A percentile compares a stretch with the other conserved stretches of the same genome.
Evolutionary conservation across 371 early-diverging fungal genomes (phyloP).

Genomic region (Rhizopus sp.): DNA sequence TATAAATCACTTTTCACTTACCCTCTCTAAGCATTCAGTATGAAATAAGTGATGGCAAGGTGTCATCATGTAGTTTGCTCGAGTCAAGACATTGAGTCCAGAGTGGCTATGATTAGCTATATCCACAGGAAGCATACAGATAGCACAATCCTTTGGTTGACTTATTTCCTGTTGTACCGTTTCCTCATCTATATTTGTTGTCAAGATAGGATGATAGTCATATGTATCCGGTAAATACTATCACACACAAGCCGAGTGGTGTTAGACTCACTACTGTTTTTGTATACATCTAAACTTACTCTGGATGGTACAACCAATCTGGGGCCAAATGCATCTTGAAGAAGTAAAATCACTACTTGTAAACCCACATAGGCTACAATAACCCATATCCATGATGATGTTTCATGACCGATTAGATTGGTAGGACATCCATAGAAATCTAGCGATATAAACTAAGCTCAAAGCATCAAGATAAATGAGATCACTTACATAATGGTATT

Average conservation of each 20-base stretch:
- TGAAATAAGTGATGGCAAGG: constrained; percentile 86
- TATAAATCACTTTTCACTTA: constrained; percentile 20
- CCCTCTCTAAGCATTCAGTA: constrained; percentile 73
- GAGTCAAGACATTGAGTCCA: constrained; percentile 51
- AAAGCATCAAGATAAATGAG: background rate
- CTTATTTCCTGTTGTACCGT: constrained; percentile 2
- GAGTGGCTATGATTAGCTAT: constrained; percentile 36
- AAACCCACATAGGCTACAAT: constrained; percentile 58
- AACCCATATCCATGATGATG: constrained; percentile 56
- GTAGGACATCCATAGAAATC: constrained; percentile 66
- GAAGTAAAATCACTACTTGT: constrained; percentile 60
- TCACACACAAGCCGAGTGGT: background rate
- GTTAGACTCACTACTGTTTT: background rate
- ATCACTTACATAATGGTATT: constrained; percentile 60
- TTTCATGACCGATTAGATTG: constrained; percentile 56
- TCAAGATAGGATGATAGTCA: constrained; percentile 68
- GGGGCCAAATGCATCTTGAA: constrained; percentile 75
- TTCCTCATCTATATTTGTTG: constrained; percentile 52
- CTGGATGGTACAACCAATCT: constrained; percentile 74
- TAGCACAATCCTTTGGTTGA: constrained; percentile 63
- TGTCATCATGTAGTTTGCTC: constrained; percentile 76
- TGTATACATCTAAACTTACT: constrained; percentile 31
- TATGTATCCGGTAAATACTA: constrained; percentile 71
- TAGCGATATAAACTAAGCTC: constrained; percentile 5
- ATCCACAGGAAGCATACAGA: constrained; percentile 76